phyloP scores from a whole-genome alignment of 169 alveolate genomes.

The Eimeria necatrix region DNA sequence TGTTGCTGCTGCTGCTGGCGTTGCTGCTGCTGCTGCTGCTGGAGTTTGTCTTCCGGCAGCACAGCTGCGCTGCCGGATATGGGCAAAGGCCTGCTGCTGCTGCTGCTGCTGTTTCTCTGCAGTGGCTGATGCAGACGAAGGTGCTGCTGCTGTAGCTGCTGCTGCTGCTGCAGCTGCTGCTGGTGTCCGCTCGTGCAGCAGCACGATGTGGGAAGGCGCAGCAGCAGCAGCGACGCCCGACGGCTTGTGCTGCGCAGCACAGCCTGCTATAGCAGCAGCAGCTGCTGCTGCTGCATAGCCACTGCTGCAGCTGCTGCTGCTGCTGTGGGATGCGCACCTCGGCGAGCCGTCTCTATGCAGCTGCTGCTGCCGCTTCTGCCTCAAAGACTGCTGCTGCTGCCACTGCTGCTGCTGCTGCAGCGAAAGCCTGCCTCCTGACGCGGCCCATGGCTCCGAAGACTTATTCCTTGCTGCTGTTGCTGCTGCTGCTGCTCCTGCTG shows the following conservation, averaged over 20 bases:
- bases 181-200: background rate
- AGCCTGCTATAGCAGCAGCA: background rate
- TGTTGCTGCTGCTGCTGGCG: conserved; percentile 20
- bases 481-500: conserved; percentile 51
- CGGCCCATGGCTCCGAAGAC: conserved; percentile 17
- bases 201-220: background rate
- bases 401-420: conserved; percentile 33
- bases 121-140: background rate
- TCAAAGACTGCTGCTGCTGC: background rate
- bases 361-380: conserved; percentile 25
- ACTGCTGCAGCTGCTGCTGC: conserved; percentile 32
- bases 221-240: too few relatives aligned
- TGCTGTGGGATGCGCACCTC: background rate
- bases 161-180: conserved; percentile 25
- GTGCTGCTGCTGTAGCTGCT: background rate
- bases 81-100: conserved; percentile 47
- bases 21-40: conserved; percentile 22
- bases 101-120: background rate
- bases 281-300: background rate
- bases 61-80: conserved; percentile 41
- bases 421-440: background rate
- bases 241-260: conserved; percentile 17
- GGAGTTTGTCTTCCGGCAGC: background rate
- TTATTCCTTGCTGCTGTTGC: background rate
- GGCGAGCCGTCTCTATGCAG: background rate